phyloP scores from a whole-genome alignment of 1,284 basidiomycete species.

The Fomitopsis pinicola region DNA sequence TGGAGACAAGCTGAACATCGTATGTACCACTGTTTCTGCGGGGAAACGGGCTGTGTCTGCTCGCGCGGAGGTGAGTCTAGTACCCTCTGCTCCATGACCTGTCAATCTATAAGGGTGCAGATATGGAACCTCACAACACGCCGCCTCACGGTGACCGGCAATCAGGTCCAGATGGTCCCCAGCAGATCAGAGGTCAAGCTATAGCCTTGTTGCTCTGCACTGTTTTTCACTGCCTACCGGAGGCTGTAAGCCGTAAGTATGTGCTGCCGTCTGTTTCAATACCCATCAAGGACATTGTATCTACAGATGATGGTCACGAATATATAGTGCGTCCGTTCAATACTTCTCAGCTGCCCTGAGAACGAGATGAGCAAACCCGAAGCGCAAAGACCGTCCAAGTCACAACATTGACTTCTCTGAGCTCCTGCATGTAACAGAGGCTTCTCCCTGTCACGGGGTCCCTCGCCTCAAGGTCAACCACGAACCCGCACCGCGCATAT shows the following conservation, averaged over 20 bases:
- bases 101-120: neutral
- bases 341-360: too few relatives aligned
- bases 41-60: neutral
- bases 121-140: neutral
- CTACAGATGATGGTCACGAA: too few relatives aligned
- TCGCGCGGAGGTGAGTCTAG: neutral
- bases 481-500: conserved; percentile 4
- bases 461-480: conserved; percentile 1
- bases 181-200: neutral
- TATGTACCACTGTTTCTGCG: neutral
- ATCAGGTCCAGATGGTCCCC: neutral
- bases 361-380: neutral
- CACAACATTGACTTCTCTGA: neutral
- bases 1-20: neutral
- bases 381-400: neutral
- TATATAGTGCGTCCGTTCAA: too few relatives aligned
- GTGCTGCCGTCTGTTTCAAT: too few relatives aligned
- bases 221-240: neutral
- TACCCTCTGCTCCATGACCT: neutral
- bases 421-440: neutral
- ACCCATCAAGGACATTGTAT: too few relatives aligned
- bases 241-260: too few relatives aligned
- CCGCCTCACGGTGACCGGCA: neutral
- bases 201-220: neutral
- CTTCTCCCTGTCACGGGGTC: conserved; percentile 1